Evolutionary conservation across 1,139 yeast genomes (phyloP).

Genomic region (Starmera stellimalicola): DNA sequence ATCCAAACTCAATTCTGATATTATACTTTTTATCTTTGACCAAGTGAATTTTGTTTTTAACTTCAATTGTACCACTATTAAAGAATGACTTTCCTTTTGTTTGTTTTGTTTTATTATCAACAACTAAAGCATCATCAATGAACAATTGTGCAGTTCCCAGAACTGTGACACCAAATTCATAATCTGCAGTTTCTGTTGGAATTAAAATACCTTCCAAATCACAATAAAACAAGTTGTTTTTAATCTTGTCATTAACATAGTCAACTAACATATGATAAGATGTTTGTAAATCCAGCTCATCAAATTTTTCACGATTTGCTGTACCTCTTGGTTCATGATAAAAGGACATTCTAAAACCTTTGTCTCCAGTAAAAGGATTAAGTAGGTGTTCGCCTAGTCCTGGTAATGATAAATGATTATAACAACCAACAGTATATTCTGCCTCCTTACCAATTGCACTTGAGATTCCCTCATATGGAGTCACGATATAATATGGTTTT

Average conservation of each 20-base stretch:
- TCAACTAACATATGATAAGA: slow-evolving; percentile 39
- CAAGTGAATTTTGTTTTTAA: slow-evolving; percentile 28
- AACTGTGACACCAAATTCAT: slow-evolving; percentile 41
- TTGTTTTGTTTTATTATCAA: slow-evolving; percentile 49
- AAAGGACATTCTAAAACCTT: slow-evolving; percentile 33
- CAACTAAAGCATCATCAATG: slow-evolving; percentile 41
- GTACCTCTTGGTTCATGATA: slow-evolving; percentile 29
- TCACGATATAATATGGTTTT: slow-evolving; percentile 34
- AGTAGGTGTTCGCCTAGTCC: slow-evolving; percentile 21
- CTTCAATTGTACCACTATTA: slow-evolving; percentile 45
- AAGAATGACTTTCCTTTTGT: slow-evolving; percentile 37
- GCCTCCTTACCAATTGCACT: slow-evolving; percentile 23
- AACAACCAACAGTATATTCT: slow-evolving; percentile 28
- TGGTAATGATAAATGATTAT: slow-evolving; percentile 25
- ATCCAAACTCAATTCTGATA: slow-evolving; percentile 41
- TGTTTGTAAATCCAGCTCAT: slow-evolving; percentile 24
- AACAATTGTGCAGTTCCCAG: slow-evolving; percentile 46
- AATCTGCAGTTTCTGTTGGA: slow-evolving; percentile 39
- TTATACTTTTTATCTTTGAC: slow-evolving; percentile 34
- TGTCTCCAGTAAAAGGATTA: slow-evolving; percentile 28
- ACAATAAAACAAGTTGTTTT: slow-evolving; percentile 27
- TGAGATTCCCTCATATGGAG: slow-evolving; percentile 36
- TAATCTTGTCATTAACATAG: slow-evolving; percentile 28
- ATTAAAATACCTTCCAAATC: slow-evolving; percentile 37
- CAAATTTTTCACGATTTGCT: slow-evolving; percentile 28